These are phyloP conservation scores for Cryptococcus sp. DNA, from an alignment of 1,284 basidiomycete genomes.

Conservation along the genomic window DNA sequence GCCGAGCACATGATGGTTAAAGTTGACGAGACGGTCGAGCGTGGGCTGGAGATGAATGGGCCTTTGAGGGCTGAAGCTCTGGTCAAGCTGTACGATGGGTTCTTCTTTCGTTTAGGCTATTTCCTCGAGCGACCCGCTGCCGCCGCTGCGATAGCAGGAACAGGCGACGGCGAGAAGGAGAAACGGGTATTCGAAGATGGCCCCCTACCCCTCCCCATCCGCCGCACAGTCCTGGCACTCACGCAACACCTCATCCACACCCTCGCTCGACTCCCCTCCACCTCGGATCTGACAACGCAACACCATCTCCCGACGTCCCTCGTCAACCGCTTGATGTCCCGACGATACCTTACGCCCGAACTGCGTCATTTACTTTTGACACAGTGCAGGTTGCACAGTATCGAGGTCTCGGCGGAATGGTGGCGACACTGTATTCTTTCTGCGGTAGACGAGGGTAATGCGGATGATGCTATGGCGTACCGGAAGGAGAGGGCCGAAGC, in stretches of 20 bases:
- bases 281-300: slow-evolving; percentile 6
- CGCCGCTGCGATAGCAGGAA: too few species aligned
- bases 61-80: background rate
- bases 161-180: background rate
- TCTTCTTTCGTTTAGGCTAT: background rate
- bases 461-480: slow-evolving; percentile 4
- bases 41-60: background rate
- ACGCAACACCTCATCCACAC: slow-evolving; percentile 7
- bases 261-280: slow-evolving; percentile 11
- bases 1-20: slow-evolving; percentile 6
- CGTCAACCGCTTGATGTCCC: slow-evolving; percentile 11
- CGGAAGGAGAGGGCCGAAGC: background rate
- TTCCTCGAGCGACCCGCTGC: background rate
- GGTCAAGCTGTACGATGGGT: background rate
- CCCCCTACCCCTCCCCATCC: slow-evolving; percentile 8
- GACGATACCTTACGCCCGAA: slow-evolving; percentile 13
- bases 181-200: background rate
- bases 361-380: slow-evolving; percentile 5
- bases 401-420: slow-evolving; percentile 4
- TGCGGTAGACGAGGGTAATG: slow-evolving; percentile 14
- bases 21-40: slow-evolving; percentile 3
- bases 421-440: slow-evolving; percentile 17
- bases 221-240: slow-evolving; percentile 3
- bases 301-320: background rate
- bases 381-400: slow-evolving; percentile 1